Base-by-base conservation (phyloP, 2,329 filamentous ascomycete genomes). In the Colletotrichum kahawae region DNA sequence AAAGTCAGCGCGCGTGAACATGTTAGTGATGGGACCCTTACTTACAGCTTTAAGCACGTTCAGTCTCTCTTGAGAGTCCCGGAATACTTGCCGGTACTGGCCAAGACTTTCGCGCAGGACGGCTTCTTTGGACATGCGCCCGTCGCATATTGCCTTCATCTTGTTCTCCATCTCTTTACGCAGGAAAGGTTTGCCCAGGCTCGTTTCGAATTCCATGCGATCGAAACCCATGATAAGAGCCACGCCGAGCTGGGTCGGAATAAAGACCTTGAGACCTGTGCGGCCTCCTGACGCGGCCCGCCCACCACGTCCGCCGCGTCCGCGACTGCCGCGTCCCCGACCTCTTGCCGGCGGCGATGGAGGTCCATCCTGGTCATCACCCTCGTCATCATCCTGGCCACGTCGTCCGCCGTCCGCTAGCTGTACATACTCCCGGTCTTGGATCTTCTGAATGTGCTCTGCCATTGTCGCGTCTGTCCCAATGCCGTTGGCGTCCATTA, bases 381-480 rank as follows among this genome's bases (percentile, higher is more conserved):
- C 85, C 43, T 84, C 85, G 16, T 80, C 86, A 9, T 82, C 84
- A 54, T 82, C 83, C 31, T 82, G 85, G 59, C 82, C 79, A 71
- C 82, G 75, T 70, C 81, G 78, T 38, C 83, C 82, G 79, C 81
- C 88, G 81, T 85, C 91, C 81, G 81, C 86, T 2, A 94, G 93
- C 71, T 92, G 91, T 65, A 95, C 96, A 81, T 99, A 99, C 79
- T 96, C 90, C 75, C 97, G 90, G 74, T 96, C 92, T 83, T 98
- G 95, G 79, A 99, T 98, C 84, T 96, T 99, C 74, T 95, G 92
- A 80, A 99, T 99, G 82, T 99, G 97, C 80, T 99, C 97, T 0
- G 97, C 97, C 97, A 99, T 99, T 1, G 97, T 99, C 8, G 97
- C 97, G 85, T 99, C 97, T 12, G 97, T 99, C 14, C 97, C 97